phyloP scores from a whole-genome alignment of 257 asterid genomes.

The Galeopsis tetrahit region DNA sequence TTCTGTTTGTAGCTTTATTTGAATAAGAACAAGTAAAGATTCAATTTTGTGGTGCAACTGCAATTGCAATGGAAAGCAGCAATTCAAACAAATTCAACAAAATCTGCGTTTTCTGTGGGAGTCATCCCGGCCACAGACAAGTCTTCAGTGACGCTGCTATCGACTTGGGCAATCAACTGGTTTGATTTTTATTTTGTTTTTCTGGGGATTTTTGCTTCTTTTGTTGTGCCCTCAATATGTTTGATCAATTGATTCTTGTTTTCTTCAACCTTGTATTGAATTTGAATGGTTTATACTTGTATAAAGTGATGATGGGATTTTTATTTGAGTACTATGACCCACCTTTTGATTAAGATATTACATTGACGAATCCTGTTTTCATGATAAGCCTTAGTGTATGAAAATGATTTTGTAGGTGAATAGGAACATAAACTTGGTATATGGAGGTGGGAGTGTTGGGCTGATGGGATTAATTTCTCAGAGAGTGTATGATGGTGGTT shows the following conservation, averaged over 20 bases:
- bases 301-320: constrained; percentile 8
- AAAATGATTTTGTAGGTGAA: constrained; percentile 63
- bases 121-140: constrained; percentile 86
- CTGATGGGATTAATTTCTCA: constrained; percentile 92
- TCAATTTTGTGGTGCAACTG: constrained; percentile 3
- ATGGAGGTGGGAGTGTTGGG: constrained; percentile 99
- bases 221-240: constrained; percentile 20
- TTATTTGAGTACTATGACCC: neutral
- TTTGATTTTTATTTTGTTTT: constrained; percentile 45
- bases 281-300: neutral
- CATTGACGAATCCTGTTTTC: no score
- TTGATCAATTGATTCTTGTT: constrained; percentile 19
- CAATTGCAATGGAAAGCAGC: constrained; percentile 53
- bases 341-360: no score
- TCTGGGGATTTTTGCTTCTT: constrained; percentile 21
- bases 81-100: constrained; percentile 77
- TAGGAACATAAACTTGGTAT: constrained; percentile 89
- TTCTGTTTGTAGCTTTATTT: neutral
- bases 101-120: constrained; percentile 97
- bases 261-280: neutral
- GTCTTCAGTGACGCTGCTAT: constrained; percentile 98
- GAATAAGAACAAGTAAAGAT: constrained; percentile 15
- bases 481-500: constrained; percentile 88
- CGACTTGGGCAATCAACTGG: constrained; percentile 95
- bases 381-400: no score